Evolutionary conservation across 148 eudicot genomes (phyloP).

Genomic region (Dianthus caryophyllus): DNA sequence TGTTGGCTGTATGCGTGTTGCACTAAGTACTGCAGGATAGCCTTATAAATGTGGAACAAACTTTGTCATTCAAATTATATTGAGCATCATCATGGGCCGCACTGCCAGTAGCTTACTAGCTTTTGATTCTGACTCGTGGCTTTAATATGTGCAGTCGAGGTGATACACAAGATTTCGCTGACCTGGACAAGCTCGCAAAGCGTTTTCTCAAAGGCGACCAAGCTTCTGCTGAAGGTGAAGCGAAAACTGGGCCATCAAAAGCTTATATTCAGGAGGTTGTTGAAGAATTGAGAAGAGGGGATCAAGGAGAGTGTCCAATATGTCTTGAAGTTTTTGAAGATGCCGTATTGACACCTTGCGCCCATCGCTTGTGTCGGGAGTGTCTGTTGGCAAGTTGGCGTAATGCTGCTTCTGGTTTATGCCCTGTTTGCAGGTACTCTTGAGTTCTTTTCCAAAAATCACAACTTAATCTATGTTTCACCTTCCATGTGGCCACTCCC

Average conservation of each 20-base stretch:
- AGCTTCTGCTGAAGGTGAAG: constrained; percentile 51
- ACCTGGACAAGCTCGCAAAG: constrained; percentile 87
- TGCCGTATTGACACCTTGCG: constrained; percentile 97
- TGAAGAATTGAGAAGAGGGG: constrained; percentile 84
- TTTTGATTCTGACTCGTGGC: constrained; percentile 19
- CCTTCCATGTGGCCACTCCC: neutral
- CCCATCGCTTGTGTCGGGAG: constrained; percentile 93
- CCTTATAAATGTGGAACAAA: neutral
- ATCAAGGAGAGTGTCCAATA: constrained; percentile 95
- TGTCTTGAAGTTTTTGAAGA: constrained; percentile 99
- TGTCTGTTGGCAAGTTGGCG: constrained; percentile 97
- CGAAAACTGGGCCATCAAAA: constrained; percentile 58
- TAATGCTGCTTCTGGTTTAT: constrained; percentile 70
- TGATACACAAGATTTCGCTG: constrained; percentile 92
- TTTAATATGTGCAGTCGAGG: constrained; percentile 68
- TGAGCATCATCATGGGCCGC: neutral
- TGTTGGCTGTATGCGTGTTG: neutral
- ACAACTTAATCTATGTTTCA: neutral
- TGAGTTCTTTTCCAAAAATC: constrained; percentile 10
- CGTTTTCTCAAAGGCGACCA: constrained; percentile 69
- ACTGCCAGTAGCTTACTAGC: constrained; percentile 12
- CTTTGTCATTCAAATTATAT: neutral
- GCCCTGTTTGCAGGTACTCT: constrained; percentile 96
- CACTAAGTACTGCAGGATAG: neutral
- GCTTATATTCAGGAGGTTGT: constrained; percentile 94